These are phyloP conservation scores for Diutina neorugosa DNA, from an alignment of 1,139 yeast species.

Conservation along the genomic window DNA sequence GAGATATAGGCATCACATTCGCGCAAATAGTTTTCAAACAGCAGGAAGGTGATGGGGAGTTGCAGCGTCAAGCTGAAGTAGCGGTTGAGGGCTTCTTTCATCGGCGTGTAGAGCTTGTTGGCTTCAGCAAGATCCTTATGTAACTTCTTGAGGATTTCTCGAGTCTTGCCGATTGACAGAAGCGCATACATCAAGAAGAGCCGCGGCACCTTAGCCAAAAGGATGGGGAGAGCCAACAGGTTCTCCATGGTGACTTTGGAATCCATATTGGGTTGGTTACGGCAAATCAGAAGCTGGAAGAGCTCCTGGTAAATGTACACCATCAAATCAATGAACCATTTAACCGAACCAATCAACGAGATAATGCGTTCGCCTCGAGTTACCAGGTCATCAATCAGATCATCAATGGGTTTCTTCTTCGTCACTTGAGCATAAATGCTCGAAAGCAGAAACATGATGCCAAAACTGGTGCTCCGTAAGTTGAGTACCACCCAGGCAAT, in stretches of 20 bases:
- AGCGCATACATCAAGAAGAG: conserved; percentile 57
- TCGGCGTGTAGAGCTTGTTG: conserved; percentile 35
- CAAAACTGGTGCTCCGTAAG: conserved; percentile 59
- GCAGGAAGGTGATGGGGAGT: conserved; percentile 45
- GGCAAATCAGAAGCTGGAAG: conserved; percentile 21
- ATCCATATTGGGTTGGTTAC: conserved; percentile 10
- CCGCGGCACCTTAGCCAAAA: conserved; percentile 61
- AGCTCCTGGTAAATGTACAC: conserved; percentile 60
- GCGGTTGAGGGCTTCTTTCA: conserved; percentile 41
- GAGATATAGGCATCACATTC: conserved; percentile 32
- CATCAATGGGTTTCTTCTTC: conserved; percentile 37
- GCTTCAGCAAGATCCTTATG: conserved; percentile 30
- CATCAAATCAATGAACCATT: conserved; percentile 69
- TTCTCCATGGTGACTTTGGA: conserved; percentile 18
- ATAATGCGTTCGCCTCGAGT: conserved; percentile 46
- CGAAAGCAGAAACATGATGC: conserved; percentile 60
- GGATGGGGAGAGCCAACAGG: conserved; percentile 36
- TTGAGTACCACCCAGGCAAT: conserved; percentile 63
- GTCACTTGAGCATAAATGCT: conserved; percentile 47
- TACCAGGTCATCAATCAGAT: conserved; percentile 40
- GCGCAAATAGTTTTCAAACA: conserved; percentile 51
- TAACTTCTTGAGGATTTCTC: conserved; percentile 40
- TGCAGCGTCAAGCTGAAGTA: conserved; percentile 40
- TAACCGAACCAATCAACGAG: conserved; percentile 57
- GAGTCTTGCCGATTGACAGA: conserved; percentile 57